These are phyloP conservation scores for Coelastrella sp. DNA, from an alignment of 139 green algal species.

Conservation along the genomic window DNA sequence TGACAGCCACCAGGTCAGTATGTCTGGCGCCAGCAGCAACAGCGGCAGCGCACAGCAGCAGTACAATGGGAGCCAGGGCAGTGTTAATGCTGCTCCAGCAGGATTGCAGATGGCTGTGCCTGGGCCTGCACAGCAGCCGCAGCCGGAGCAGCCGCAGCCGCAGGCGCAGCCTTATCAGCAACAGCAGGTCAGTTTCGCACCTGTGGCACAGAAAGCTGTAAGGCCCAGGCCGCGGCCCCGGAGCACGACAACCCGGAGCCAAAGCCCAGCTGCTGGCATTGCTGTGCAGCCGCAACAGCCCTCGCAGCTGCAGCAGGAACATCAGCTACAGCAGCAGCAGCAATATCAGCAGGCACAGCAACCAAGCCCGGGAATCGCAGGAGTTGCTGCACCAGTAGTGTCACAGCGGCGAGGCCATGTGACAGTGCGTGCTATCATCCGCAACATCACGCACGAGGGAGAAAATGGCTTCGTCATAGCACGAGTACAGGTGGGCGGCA, in stretches of 20 bases:
- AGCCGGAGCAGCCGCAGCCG: neutral
- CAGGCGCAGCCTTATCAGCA: neutral
- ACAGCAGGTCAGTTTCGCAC: no score
- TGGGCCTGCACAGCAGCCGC: neutral
- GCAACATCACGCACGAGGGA: neutral
- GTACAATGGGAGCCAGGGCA: neutral
- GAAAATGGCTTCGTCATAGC: slow-evolving; percentile 23
- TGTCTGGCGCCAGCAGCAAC: neutral
- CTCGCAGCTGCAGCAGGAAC: neutral
- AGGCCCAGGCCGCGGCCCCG: no score
- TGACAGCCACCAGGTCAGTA: slow-evolving; percentile 7
- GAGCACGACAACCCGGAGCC: neutral
- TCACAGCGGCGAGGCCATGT: neutral
- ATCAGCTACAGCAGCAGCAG: slow-evolving; percentile 11
- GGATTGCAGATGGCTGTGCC: neutral
- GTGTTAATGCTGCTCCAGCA: no score
- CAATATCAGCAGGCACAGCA: neutral
- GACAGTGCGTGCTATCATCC: neutral
- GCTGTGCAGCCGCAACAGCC: neutral
- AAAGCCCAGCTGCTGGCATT: neutral
- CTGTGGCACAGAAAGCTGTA: no score
- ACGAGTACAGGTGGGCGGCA: neutral
- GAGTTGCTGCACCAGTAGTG: neutral
- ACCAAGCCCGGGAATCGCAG: no score
- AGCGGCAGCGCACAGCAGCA: neutral